Percentiles rank a stretch among this genome's conserved stretches.
phyloP scores from a whole-genome alignment of 345 rosid genomes.

The Passiflora organensis region DNA sequence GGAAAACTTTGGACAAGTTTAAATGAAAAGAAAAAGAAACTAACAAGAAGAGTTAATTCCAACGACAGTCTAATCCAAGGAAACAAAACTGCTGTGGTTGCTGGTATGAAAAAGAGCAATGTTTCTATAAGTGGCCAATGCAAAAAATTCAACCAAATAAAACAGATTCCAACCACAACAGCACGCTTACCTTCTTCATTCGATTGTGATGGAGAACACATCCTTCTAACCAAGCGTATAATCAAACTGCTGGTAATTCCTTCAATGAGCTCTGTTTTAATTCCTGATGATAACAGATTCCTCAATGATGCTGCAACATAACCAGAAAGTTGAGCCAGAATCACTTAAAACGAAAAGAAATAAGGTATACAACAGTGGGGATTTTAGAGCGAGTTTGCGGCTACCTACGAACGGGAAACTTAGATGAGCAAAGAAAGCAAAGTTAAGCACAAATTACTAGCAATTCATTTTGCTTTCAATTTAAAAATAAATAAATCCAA shows the following conservation, averaged over 20 bases:
- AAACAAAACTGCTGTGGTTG: background rate
- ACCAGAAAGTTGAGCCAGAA: background rate
- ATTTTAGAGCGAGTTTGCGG: background rate
- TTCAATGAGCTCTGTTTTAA: conserved; percentile 46
- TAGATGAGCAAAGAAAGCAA: background rate
- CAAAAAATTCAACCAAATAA: background rate
- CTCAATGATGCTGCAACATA: conserved; percentile 48
- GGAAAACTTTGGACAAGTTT: no score
- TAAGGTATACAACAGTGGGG: background rate
- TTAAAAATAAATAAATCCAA: no score
- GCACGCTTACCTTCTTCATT: conserved; percentile 38
- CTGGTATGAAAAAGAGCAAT: no score
- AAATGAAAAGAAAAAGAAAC: no score
- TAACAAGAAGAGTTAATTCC: background rate
- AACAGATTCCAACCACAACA: background rate
- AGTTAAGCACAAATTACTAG: background rate
- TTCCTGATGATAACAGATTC: conserved; percentile 47
- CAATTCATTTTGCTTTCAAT: no score
- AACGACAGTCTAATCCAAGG: conserved; percentile 4
- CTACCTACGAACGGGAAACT: background rate
- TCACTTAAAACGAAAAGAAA: background rate
- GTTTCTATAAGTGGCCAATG: background rate
- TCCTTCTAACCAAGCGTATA: conserved; percentile 49
- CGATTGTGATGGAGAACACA: conserved; percentile 41
- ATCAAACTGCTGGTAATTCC: conserved; percentile 54